These are phyloP conservation scores for Gastrolobium bilobum DNA, from an alignment of 306 rosid genomes.

Conservation along the genomic window DNA sequence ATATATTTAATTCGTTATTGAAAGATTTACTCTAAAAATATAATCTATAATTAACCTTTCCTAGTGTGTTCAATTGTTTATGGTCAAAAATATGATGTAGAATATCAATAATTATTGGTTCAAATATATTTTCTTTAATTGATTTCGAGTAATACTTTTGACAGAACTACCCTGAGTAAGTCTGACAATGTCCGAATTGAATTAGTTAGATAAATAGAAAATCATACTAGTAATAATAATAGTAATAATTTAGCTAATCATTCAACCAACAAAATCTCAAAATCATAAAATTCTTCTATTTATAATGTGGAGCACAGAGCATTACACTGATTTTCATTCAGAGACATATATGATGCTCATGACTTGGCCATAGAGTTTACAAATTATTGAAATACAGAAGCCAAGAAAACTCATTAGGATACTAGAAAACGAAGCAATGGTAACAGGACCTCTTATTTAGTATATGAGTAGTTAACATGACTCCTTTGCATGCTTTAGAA, in stretches of 20 bases:
- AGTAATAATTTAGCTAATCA: neutral
- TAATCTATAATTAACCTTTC: no score
- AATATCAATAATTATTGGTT: no score
- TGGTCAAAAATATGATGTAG: no score
- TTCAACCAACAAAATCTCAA: neutral
- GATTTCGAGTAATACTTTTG: no score
- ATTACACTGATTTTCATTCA: neutral
- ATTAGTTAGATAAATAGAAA: no score
- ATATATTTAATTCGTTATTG: no score
- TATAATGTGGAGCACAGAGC: constrained; percentile 8
- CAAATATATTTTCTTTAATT: no score
- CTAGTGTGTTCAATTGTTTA: no score
- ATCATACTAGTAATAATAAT: no score
- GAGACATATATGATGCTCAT: neutral
- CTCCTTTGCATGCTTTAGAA: neutral
- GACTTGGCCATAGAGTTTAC: neutral
- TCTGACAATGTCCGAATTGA: no score
- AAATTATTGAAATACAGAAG: neutral
- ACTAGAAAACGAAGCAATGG: neutral
- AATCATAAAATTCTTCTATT: neutral
- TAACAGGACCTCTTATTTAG: neutral
- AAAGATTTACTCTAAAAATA: no score
- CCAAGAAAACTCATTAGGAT: neutral
- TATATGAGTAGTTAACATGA: neutral
- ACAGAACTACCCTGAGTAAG: no score